Conservation (phyloP, 2,329 filamentous ascomycete genomes). For the Diaporthe sp. region DNA sequence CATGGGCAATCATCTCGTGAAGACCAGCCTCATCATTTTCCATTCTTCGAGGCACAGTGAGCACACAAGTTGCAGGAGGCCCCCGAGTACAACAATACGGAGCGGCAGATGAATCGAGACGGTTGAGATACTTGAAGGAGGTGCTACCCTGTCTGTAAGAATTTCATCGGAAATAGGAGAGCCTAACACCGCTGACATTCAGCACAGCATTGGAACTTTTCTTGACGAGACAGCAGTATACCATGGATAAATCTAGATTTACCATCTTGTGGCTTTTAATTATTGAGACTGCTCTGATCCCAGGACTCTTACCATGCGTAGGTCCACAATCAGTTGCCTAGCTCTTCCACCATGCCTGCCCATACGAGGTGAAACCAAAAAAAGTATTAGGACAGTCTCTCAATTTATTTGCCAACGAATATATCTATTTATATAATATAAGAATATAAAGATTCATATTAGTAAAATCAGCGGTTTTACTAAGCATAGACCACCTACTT, state of each 20-base stretch:
- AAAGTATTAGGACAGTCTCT: no score
- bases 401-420: not conserved
- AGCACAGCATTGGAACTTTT: no score
- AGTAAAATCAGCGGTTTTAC: no score
- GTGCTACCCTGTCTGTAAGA: not conserved
- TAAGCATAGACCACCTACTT: no score
- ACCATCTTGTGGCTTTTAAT: not conserved
- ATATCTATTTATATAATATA: no score
- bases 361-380: no score
- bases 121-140: no score
- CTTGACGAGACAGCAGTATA: not conserved
- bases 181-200: no score
- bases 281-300: rapidly evolving
- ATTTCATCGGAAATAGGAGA: not conserved
- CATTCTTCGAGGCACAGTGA: not conserved
- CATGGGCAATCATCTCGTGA: not conserved
- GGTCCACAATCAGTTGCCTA: not conserved
- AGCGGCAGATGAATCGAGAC: no score
- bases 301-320: not conserved
- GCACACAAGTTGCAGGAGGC: not conserved
- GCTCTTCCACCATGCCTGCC: not conserved
- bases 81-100: not conserved
- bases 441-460: no score
- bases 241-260: not conserved
- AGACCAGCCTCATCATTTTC: not conserved